Percentiles rank a stretch among this genome's conserved stretches.
These are phyloP conservation scores for Ceratocystis papillata DNA, from an alignment of 2,329 filamentous ascomycete species.

Conservation along the genomic window DNA sequence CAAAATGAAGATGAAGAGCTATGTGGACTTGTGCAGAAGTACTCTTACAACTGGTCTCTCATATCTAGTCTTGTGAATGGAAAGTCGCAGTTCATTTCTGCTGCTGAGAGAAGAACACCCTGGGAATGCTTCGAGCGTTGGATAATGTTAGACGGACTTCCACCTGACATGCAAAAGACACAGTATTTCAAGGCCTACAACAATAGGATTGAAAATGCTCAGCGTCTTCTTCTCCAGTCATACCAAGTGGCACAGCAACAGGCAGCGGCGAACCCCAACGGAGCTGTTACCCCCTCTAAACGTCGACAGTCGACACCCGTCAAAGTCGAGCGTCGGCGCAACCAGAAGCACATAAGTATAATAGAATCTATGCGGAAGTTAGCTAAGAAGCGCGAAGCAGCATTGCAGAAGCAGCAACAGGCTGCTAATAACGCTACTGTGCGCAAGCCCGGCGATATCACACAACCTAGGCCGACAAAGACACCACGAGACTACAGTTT, in stretches of 20 bases:
- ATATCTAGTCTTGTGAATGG: constrained; percentile 71
- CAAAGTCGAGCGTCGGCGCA: constrained; percentile 74
- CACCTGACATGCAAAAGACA: constrained; percentile 87
- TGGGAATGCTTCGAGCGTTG: constrained; percentile 99
- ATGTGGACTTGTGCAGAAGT: constrained; percentile 72
- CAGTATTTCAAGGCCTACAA: constrained; percentile 78
- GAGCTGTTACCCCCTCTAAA: constrained; percentile 31
- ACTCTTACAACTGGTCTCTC: constrained; percentile 95
- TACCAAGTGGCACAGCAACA: constrained; percentile 41
- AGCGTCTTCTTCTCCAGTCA: constrained; percentile 44
- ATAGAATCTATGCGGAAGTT: constrained; percentile 93
- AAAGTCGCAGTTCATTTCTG: constrained; percentile 68
- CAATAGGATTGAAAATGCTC: constrained; percentile 48
- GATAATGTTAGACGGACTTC: constrained; percentile 82
- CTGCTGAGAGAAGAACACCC: constrained; percentile 77
- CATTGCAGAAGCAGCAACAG: constrained; percentile 78
- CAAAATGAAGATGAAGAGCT: constrained; percentile 83
- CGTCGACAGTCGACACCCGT: constrained; percentile 58
- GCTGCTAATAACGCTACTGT: constrained; percentile 67
- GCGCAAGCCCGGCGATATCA: constrained; percentile 61
- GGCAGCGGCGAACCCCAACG: constrained; percentile 26
- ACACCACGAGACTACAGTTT: constrained; percentile 87
- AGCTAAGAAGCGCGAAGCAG: constrained; percentile 84
- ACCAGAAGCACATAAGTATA: constrained; percentile 75
- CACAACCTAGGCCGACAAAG: constrained; percentile 45